A percentile compares a stretch with the other conserved stretches of the same genome.
Evolutionary conservation across 306 rosid genomes (phyloP).

Genomic region (Quercus bicolor): DNA sequence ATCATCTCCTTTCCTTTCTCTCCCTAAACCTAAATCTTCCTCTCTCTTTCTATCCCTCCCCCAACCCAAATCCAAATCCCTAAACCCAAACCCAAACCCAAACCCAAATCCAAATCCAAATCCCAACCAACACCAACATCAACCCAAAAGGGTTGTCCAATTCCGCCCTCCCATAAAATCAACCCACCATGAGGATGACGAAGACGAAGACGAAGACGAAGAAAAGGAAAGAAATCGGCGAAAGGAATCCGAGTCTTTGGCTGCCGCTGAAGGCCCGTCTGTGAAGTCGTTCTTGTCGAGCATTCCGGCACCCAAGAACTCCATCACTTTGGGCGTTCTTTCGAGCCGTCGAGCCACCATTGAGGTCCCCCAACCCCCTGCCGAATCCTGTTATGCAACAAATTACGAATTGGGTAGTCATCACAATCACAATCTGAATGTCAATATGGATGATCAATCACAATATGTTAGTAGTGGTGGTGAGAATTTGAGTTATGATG

Average conservation of each 20-base stretch:
- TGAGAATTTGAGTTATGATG: constrained; percentile 27
- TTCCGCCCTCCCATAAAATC: constrained; percentile 49
- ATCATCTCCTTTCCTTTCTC: constrained; percentile 52
- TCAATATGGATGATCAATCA: constrained; percentile 18
- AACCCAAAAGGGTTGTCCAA: constrained; percentile 56
- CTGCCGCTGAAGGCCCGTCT: constrained; percentile 36
- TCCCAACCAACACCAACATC: constrained; percentile 23
- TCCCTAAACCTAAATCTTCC: constrained; percentile 43
- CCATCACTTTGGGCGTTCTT: constrained; percentile 61
- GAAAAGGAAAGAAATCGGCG: constrained; percentile 35
- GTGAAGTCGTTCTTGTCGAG: constrained; percentile 62
- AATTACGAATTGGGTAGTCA: constrained; percentile 35
- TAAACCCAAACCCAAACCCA: constrained; percentile 23
- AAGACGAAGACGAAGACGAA: constrained; percentile 41
- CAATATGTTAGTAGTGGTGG: constrained; percentile 33
- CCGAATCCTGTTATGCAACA: constrained; percentile 23
- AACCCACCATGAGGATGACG: constrained; percentile 36
- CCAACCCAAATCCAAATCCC: constrained; percentile 25
- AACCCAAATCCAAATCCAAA: constrained; percentile 63
- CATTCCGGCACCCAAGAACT: constrained; percentile 78
- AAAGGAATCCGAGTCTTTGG: constrained; percentile 33
- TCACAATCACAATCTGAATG: constrained; percentile 17
- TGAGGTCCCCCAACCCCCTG: too few relatives aligned
- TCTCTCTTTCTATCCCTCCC: constrained; percentile 36
- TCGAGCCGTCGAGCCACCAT: constrained; percentile 55